Evolutionary conservation across 108 stramenopile genomes (phyloP).

Genomic region (Stephanodiscus triporus): DNA sequence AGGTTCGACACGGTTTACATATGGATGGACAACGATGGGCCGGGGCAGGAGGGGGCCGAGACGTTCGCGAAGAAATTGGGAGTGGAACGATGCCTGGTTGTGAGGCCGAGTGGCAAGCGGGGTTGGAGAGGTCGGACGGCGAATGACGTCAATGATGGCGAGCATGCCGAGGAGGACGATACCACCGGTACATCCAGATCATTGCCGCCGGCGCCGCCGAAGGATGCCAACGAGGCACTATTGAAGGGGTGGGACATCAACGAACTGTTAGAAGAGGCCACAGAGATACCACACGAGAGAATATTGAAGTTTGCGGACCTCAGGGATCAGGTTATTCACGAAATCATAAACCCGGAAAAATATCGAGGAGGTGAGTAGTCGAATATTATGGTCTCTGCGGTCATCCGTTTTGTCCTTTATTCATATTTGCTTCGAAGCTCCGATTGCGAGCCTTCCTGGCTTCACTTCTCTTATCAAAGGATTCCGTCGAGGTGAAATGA

Average conservation of each 20-base stretch:
- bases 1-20: conserved; percentile 90
- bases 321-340: conserved; percentile 71
- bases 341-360: conserved; percentile 81
- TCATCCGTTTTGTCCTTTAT: not conserved
- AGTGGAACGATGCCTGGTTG: conserved; percentile 72
- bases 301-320: conserved; percentile 83
- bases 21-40: conserved; percentile 97
- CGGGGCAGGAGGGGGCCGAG: conserved; percentile 87
- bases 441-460: conserved; percentile 77
- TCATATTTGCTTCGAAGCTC: not conserved
- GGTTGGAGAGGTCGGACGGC: conserved; percentile 14
- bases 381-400: not conserved
- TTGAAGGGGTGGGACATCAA: conserved; percentile 70
- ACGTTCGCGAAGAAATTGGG: conserved; percentile 92
- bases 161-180: not conserved
- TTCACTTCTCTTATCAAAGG: conserved; percentile 91
- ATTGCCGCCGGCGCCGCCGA: conserved; percentile 56
- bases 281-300: conserved; percentile 69
- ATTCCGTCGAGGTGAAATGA: conserved; percentile 95
- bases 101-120: conserved; percentile 51
- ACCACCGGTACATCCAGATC: not conserved
- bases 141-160: not conserved
- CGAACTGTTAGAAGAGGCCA: conserved; percentile 63
- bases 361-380: conserved; percentile 56
- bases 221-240: conserved; percentile 99